Conservation (phyloP, 495 filamentous ascomycete species). For the Xylaria bambusicola region DNA sequence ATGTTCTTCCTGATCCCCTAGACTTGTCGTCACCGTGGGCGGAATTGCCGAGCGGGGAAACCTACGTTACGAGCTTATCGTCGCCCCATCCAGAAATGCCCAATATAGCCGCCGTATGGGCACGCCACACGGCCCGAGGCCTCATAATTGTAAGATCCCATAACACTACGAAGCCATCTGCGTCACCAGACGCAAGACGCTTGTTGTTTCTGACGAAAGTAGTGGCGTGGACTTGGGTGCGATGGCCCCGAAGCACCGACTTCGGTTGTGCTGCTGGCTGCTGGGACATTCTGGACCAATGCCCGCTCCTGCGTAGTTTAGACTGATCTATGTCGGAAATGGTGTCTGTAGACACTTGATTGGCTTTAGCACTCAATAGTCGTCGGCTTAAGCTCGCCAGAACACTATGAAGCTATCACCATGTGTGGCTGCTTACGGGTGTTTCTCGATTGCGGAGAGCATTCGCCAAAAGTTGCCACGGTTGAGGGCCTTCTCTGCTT, state of each 20-base stretch:
- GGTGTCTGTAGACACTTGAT: too few relatives aligned
- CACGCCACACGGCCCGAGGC: constrained; percentile 82
- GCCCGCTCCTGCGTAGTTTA: too few relatives aligned
- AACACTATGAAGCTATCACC: background rate
- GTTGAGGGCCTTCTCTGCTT: background rate
- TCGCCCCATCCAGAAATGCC: constrained; percentile 67
- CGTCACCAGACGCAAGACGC: constrained; percentile 82
- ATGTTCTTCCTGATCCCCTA: background rate
- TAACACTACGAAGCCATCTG: constrained; percentile 82
- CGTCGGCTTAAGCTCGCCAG: background rate
- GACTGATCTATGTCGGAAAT: too few relatives aligned
- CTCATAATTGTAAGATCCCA: constrained; percentile 86
- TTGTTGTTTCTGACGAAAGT: constrained; percentile 71
- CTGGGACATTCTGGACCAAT: constrained; percentile 29
- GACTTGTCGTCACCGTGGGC: background rate
- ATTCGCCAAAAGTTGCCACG: constrained; percentile 11
- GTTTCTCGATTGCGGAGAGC: background rate
- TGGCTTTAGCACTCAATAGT: too few relatives aligned
- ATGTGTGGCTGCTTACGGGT: background rate
- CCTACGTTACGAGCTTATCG: constrained; percentile 74
- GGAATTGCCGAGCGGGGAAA: constrained; percentile 21
- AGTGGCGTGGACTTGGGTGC: constrained; percentile 75
- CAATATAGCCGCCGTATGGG: constrained; percentile 78
- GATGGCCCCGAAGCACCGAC: constrained; percentile 88
- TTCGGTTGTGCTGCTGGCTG: constrained; percentile 65